A percentile compares a stretch with the other conserved stretches of the same genome.
These are phyloP conservation scores for Lasiodiplodia sp. DNA, from an alignment of 2,329 filamentous ascomycete genomes.

Conservation along the genomic window DNA sequence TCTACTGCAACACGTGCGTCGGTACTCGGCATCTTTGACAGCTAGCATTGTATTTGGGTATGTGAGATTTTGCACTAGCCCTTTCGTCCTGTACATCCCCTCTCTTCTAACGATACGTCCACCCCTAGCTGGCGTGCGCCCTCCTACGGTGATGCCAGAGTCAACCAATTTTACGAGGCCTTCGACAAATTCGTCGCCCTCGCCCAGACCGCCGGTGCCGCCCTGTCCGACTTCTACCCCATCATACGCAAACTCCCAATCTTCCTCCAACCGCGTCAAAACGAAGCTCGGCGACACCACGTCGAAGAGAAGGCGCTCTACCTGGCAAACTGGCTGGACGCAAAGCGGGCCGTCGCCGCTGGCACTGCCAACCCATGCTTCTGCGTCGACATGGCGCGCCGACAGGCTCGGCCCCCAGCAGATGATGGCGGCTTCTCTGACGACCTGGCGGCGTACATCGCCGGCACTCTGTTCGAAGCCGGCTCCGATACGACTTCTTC, in stretches of 20 bases:
- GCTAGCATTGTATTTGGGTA: slow-evolving; percentile 61
- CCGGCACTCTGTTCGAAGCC: slow-evolving; percentile 40
- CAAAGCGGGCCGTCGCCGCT: slow-evolving; percentile 33
- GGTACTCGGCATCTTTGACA: slow-evolving; percentile 58
- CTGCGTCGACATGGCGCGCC: slow-evolving; percentile 36
- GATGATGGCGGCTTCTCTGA: slow-evolving; percentile 35
- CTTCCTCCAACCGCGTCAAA: slow-evolving; percentile 44
- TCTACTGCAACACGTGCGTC: slow-evolving; percentile 55
- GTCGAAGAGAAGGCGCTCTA: slow-evolving; percentile 49
- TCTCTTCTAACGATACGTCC: slow-evolving; percentile 26
- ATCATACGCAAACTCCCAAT: slow-evolving; percentile 50
- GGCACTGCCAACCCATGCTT: slow-evolving; percentile 36
- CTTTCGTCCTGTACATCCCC: slow-evolving; percentile 1
- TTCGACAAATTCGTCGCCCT: slow-evolving; percentile 54
- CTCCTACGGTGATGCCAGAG: slow-evolving; percentile 50
- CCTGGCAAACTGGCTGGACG: slow-evolving; percentile 36
- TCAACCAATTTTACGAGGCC: slow-evolving; percentile 54
- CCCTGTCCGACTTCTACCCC: slow-evolving; percentile 57
- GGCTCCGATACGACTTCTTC: slow-evolving; percentile 42
- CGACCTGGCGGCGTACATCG: slow-evolving; percentile 36
- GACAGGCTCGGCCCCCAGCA: slow-evolving; percentile 29
- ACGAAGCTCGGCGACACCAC: slow-evolving; percentile 53
- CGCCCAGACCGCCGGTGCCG: slow-evolving; percentile 51
- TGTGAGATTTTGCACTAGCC: slow-evolving; percentile 6
- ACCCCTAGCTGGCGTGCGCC: slow-evolving; percentile 42